Evolutionary conservation across 2,329 filamentous ascomycete species (phyloP).

Genomic region (Stagonosporopsis chrysanthemi): DNA sequence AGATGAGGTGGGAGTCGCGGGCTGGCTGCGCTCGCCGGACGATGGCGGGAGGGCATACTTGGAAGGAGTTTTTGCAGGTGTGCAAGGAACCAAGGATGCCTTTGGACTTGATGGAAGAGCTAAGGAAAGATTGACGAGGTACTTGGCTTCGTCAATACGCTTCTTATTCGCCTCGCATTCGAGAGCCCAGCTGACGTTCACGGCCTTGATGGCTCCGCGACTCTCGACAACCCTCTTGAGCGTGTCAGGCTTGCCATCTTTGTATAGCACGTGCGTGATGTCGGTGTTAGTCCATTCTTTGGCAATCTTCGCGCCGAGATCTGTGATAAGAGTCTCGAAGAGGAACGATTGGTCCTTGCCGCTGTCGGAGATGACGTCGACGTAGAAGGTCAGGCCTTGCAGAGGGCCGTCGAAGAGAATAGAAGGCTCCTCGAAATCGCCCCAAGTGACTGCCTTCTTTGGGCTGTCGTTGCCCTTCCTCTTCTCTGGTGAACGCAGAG

Average conservation of each 20-base stretch:
- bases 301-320: slow-evolving; percentile 83
- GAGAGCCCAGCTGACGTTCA: slow-evolving; percentile 87
- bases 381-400: slow-evolving; percentile 75
- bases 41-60: slow-evolving; percentile 35
- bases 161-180: slow-evolving; percentile 59
- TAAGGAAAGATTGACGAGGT: slow-evolving; percentile 40
- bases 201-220: slow-evolving; percentile 79
- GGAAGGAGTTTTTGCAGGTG: slow-evolving; percentile 43
- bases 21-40: slow-evolving; percentile 32
- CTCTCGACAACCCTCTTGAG: slow-evolving; percentile 80
- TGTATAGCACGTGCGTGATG: slow-evolving; percentile 90
- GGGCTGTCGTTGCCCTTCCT: slow-evolving; percentile 37
- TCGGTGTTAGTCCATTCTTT: slow-evolving; percentile 72
- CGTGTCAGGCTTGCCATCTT: slow-evolving; percentile 82
- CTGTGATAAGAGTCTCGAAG: slow-evolving; percentile 78
- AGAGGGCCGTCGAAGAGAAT: slow-evolving; percentile 36
- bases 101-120: slow-evolving; percentile 33
- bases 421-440: slow-evolving; percentile 33
- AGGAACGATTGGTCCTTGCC: slow-evolving; percentile 67
- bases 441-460: slow-evolving; percentile 50
- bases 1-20: slow-evolving; percentile 37
- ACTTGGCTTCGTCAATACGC: slow-evolving; percentile 43
- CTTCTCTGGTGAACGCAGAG: slow-evolving; percentile 49
- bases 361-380: slow-evolving; percentile 78
- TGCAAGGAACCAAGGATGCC: slow-evolving; percentile 34